phyloP scores from a whole-genome alignment of 164 flowering plant species.

The Dillenia turbinata region DNA sequence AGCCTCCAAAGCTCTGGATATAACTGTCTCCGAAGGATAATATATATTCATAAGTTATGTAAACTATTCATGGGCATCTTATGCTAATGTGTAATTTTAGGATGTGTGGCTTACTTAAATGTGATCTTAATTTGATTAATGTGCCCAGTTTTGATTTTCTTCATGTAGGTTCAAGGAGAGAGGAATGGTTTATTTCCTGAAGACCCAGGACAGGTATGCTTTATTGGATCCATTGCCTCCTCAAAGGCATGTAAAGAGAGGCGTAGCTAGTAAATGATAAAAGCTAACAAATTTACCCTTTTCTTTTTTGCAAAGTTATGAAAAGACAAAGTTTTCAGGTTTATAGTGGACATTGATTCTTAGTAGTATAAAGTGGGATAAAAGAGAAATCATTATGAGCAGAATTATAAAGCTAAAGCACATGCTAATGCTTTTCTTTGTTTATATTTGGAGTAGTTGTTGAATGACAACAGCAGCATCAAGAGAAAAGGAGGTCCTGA shows the following conservation, averaged over 20 bases:
- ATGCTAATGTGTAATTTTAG: background rate
- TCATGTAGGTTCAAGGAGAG: slow-evolving; percentile 59
- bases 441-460: slow-evolving; percentile 32
- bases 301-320: slow-evolving; percentile 4
- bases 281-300: slow-evolving; percentile 15
- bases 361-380: background rate
- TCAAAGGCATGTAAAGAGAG: slow-evolving; percentile 14
- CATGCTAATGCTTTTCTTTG: slow-evolving; percentile 7
- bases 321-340: slow-evolving; percentile 29
- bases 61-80: too few species aligned
- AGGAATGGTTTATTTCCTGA: slow-evolving; percentile 74
- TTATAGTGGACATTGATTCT: slow-evolving; percentile 14
- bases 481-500: slow-evolving; percentile 56
- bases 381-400: slow-evolving; percentile 12
- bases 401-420: background rate
- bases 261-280: slow-evolving; percentile 6
- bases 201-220: slow-evolving; percentile 91
- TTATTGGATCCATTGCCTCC: slow-evolving; percentile 55
- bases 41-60: background rate
- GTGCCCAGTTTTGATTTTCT: slow-evolving; percentile 4
- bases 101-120: background rate
- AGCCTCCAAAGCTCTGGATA: too few species aligned
- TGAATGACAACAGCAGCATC: slow-evolving; percentile 55
- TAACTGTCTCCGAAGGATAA: too few species aligned
- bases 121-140: slow-evolving; percentile 13